Evolutionary conservation across 768 basidiomycete species (phyloP).

Genomic region (Favolaschia claudopus): DNA sequence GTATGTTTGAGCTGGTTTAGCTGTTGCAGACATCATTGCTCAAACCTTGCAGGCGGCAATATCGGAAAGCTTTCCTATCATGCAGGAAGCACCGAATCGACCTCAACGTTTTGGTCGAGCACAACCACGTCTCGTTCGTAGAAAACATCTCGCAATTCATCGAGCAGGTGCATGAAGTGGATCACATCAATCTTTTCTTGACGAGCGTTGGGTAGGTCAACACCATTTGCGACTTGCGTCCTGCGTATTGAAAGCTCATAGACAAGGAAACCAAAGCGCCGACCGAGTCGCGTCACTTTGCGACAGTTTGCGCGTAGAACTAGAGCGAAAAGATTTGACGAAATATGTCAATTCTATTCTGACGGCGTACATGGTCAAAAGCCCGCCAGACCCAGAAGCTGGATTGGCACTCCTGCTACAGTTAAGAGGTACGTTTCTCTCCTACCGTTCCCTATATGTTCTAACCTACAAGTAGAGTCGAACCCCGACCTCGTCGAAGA

Average conservation of each 20-base stretch:
- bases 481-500: constrained; percentile 88
- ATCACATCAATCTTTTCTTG: constrained; percentile 92
- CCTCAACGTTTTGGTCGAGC: constrained; percentile 86
- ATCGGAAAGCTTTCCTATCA: constrained; percentile 87
- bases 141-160: constrained; percentile 70
- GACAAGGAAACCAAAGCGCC: constrained; percentile 65
- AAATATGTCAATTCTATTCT: constrained; percentile 91
- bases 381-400: constrained; percentile 89
- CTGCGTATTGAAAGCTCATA: constrained; percentile 35
- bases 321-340: constrained; percentile 75
- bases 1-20: constrained; percentile 53
- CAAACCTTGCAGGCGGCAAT: constrained; percentile 61
- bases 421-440: constrained; percentile 68
- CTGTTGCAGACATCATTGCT: neutral
- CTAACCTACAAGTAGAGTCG: constrained; percentile 41
- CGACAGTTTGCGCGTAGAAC: constrained; percentile 73
- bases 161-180: constrained; percentile 87
- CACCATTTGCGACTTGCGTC: neutral
- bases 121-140: constrained; percentile 74
- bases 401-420: constrained; percentile 78
- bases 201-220: constrained; percentile 78
- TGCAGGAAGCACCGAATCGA: constrained; percentile 96
- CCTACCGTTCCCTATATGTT: constrained; percentile 27
- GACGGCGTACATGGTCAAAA: constrained; percentile 92
- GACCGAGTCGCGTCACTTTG: constrained; percentile 74